Base-by-base conservation (phyloP, 2,329 filamentous ascomycete species). In the Trichophyton rubrum region DNA sequence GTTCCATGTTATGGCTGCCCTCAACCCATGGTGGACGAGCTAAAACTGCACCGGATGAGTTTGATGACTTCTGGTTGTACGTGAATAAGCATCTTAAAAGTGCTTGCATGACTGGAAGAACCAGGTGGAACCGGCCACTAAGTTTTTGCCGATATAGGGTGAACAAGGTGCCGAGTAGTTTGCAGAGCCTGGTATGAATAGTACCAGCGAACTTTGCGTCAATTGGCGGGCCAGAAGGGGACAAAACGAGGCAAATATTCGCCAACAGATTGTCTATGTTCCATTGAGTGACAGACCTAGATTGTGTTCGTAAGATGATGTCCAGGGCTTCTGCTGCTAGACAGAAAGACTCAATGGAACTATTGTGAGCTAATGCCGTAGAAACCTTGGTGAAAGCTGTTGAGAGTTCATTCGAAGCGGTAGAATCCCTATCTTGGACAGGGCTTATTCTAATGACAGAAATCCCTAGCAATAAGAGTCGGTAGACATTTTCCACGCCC, bases 121-220 rank as follows among this genome's bases (percentile, higher is more conserved):
- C 71, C 9, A 86, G 73, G 66, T 86, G 82, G 70, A 81, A 81
- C 24, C 84, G 81, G 6, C 82, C 82, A 40, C 80, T 79, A 8
- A 86, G 73, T 47, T 82, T 80, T 15, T 79, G 73, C 22, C 83
- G 79, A 66, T 85, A 79, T 11, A 84, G 75, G n/a, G 79, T 74
- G 6, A 86, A 70, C 6, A 85, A 69, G 0, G 77, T 70, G 7
- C 78, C 78, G 60, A 80, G 72, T 8, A 83, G 73, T 40, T 77
- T 72, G 68, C 82, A 85, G 8, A 85, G 71, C 47, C 80, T 78
- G 3, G 75, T 73, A 70, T 78, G 85, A 53, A 85, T 74, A 1
- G 73, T 70, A 1, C 74, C 67, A 6, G 73, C 68, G 56, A 67
- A 72, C 38, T 69, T 63, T 3, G 67, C 62, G 35, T 65, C 64